Evolutionary conservation across 345 rosid species (phyloP), one percentile per base, ranked within the genome.

Genomic region (Excoecaria agallocha): DNA sequence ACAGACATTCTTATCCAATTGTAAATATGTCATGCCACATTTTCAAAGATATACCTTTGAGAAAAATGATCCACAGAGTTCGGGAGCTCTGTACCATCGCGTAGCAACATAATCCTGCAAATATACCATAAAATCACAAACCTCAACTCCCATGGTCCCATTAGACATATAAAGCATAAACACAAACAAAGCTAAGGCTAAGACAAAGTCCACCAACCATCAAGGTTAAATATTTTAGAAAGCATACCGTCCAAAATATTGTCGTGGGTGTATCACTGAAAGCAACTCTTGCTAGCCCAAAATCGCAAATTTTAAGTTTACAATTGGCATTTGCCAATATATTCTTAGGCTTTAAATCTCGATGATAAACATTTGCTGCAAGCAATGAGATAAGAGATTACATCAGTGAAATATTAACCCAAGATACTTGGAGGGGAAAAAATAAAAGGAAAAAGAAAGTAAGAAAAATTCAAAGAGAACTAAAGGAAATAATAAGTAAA

Each of bases 11-110:
- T 24, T 54, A 37, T 19, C 12, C n/a, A 46, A 19, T 69, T 57
- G n/a, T n/a, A 55, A 74, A 65, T 7, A n/a, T 22, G 24, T 38
- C 19, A 9, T 41, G 49, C 43, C 62, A 52, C 22, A 17, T 30
- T 6, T 71, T 71, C 10, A 62, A 69, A 49, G 59, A 72, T 51
- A 75, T 76, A 94, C 98, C 94, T 92, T 94, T 2, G 98, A 94
- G 84, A 87, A 94, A 84, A 94, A 94, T 12, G 98, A 94, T 73
- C 98, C 98, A 82, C 98, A 94, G 12, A 94, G 90, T 87, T 94
- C 98, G 22, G 97, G 98, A 76, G 98, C 97, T 85, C 98, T 88
- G 76, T 94, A 94, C 98, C 98, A 92, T 86, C 98, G 84, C 55
- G 98, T 94, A 76, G 98, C 98, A 77, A 94, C 98, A 84, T 94